These are phyloP conservation scores for Pholiota adiposa DNA, from an alignment of 1,284 basidiomycete species.

Conservation along the genomic window DNA sequence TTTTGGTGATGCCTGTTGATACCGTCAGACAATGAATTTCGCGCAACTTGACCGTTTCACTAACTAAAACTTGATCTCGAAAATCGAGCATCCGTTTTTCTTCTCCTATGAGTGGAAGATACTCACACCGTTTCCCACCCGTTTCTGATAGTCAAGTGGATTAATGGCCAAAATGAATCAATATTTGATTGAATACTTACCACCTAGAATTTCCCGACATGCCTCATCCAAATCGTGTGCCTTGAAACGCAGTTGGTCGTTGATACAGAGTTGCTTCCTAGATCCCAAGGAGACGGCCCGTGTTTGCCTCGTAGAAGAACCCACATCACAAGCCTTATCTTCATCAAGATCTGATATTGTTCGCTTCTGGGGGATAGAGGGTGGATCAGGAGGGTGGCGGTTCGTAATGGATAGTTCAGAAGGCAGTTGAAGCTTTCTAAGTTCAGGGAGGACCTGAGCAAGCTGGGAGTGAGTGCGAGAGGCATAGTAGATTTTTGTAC, in stretches of 20 bases:
- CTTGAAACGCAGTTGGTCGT: slow-evolving; percentile 72
- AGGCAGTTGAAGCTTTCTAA: slow-evolving; percentile 65
- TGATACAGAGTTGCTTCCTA: slow-evolving; percentile 94
- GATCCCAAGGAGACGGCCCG: slow-evolving; percentile 86
- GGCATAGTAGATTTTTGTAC: slow-evolving; percentile 89
- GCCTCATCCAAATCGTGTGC: slow-evolving; percentile 89
- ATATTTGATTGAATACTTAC: slow-evolving; percentile 40
- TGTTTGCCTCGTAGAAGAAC: slow-evolving; percentile 35
- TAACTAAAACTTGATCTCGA: slow-evolving; percentile 85
- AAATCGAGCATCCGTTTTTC: slow-evolving; percentile 81
- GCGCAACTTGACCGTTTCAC: slow-evolving; percentile 29
- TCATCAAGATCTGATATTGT: slow-evolving; percentile 29
- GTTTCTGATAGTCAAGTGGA: slow-evolving; percentile 45
- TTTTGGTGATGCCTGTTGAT: slow-evolving; percentile 75
- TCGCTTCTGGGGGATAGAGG: slow-evolving; percentile 32
- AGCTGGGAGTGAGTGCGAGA: slow-evolving; percentile 97
- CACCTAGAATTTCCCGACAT: slow-evolving; percentile 86
- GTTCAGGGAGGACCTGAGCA: slow-evolving; percentile 87
- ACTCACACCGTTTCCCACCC: slow-evolving; percentile 74
- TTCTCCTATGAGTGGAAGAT: slow-evolving; percentile 80
- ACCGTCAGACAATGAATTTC: neutral
- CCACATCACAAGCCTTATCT: slow-evolving; percentile 29
- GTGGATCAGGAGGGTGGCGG: slow-evolving; percentile 21
- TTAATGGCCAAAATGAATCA: slow-evolving; percentile 5
- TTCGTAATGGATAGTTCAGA: slow-evolving; percentile 19